Base-by-base conservation (phyloP, 2,329 filamentous ascomycete species). In the Akanthomyces muscarius region DNA sequence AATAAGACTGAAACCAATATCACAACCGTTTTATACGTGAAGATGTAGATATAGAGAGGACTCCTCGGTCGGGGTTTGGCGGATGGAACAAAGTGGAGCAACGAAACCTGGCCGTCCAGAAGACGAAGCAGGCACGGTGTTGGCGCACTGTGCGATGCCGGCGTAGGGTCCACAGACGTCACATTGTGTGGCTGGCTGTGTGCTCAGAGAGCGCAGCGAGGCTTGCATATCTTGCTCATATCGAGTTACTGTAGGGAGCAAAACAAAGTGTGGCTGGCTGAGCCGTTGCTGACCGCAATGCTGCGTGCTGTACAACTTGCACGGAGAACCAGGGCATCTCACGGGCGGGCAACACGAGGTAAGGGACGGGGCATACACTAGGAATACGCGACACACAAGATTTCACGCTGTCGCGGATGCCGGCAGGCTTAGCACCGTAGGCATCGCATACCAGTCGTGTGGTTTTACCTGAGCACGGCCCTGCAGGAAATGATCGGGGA, bases 11-110 rank as follows among this genome's bases (percentile, higher is more conserved):
- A 21, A 55, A 60, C 42, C 30, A 14, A 41, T 14, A 30, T 23
- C n/a, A 6, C 8, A 7, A 14, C 21, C 42, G 62, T 63, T 63
- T 63, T 63, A 54, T 48, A 41, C 41, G 25, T 45, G 21, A 48
- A 60, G 23, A 48, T 54, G 6, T 6, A 54, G 30, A 11, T 13
- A 44, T 10, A 36, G 41, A 11, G 33, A 21, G 2, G 21, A 28
- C 50, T 13, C 38, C n/a, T 23, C 33, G 50, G 28, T 62, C 60
- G 60, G 52, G 33, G 30, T 21, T 47, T 13, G 21, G 11, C 38
- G 23, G 52, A 10, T 51, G 51, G 52, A 42, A 51, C 42, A 62
- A 42, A 51, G 60, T 62, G 60, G 60, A 50, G 44, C 28, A 41
- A 3, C 13, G 13, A 38, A 14, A 13, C 42, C 5, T 42, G 5